A percentile compares a stretch with the other conserved stretches of the same genome.
Conservation (phyloP, 257 asterid genomes). For the Scutellaria barbata region DNA sequence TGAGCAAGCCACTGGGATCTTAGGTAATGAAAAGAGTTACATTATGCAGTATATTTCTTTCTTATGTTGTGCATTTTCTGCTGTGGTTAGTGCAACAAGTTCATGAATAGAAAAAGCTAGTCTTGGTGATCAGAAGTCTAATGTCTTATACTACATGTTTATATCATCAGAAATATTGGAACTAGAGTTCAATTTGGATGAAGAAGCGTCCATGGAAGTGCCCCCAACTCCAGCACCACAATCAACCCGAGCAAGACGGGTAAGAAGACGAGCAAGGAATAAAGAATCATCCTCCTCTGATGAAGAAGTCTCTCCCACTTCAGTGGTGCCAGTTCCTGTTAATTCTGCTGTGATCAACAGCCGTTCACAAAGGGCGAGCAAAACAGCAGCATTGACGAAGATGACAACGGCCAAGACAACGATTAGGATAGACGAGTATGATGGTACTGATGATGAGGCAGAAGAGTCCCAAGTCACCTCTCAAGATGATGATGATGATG, state of each 20-base stretch:
- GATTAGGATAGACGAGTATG: slow-evolving; percentile 58
- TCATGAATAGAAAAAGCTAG: not conserved
- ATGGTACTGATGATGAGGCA: slow-evolving; percentile 40
- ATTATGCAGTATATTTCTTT: not conserved
- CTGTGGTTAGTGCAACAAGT: too few species aligned
- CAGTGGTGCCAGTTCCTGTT: slow-evolving; percentile 56
- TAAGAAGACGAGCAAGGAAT: slow-evolving; percentile 59
- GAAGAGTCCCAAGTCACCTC: slow-evolving; percentile 66
- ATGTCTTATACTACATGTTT: not conserved
- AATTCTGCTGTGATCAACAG: slow-evolving; percentile 43
- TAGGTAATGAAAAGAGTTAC: slow-evolving; percentile 51
- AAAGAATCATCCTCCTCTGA: slow-evolving; percentile 65
- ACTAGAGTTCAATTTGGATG: slow-evolving; percentile 54
- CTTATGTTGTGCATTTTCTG: slow-evolving; percentile 1
- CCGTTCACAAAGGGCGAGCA: slow-evolving; percentile 91
- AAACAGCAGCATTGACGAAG: slow-evolving; percentile 81
- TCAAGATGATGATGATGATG: slow-evolving; percentile 52
- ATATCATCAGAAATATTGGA: slow-evolving; percentile 59
- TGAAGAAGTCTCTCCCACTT: slow-evolving; percentile 63
- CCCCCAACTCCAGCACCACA: slow-evolving; percentile 74
- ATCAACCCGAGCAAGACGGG: slow-evolving; percentile 53
- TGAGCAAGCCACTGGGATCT: slow-evolving; percentile 57
- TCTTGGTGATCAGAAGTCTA: too few species aligned
- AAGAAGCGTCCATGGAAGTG: slow-evolving; percentile 48
- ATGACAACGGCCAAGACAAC: slow-evolving; percentile 50